Conservation (phyloP, 257 asterid genomes). For the Plantago ovata region DNA sequence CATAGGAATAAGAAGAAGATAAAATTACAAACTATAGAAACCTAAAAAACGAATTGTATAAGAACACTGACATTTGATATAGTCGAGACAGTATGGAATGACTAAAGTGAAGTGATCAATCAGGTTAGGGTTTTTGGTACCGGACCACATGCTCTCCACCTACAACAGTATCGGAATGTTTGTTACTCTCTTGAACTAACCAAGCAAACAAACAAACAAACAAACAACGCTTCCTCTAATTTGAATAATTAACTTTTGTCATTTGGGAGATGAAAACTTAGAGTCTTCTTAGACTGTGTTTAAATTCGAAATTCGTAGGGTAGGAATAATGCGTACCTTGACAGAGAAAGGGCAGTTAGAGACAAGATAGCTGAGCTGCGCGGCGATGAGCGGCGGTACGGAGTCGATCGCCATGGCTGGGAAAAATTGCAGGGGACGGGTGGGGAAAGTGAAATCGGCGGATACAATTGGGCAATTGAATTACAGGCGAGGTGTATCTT, state of each 20-base stretch:
- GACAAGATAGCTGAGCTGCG: constrained; percentile 69
- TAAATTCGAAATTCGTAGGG: too few species aligned
- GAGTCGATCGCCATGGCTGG: constrained; percentile 63
- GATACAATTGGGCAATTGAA: too few species aligned
- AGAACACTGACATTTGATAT: constrained; percentile 54
- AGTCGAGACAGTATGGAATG: constrained; percentile 88
- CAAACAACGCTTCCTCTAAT: too few species aligned
- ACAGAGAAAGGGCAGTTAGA: constrained; percentile 64
- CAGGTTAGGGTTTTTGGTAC: constrained; percentile 63
- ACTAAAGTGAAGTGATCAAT: constrained; percentile 82
- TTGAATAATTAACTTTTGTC: too few species aligned
- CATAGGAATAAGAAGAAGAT: too few species aligned
- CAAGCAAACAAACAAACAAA: background rate
- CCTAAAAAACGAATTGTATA: background rate
- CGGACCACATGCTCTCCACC: constrained; percentile 92
- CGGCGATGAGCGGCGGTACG: constrained; percentile 79
- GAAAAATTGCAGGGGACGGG: constrained; percentile 4
- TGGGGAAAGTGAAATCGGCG: background rate
- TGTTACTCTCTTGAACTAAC: background rate
- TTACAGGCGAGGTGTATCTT: too few species aligned
- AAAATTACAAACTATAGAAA: too few species aligned
- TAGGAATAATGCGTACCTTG: constrained; percentile 40
- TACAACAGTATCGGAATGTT: constrained; percentile 26
- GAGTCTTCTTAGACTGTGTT: too few species aligned
- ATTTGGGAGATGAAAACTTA: too few species aligned